Conservation (phyloP, 139 green algal genomes). For the Chlorella ohadii region DNA sequence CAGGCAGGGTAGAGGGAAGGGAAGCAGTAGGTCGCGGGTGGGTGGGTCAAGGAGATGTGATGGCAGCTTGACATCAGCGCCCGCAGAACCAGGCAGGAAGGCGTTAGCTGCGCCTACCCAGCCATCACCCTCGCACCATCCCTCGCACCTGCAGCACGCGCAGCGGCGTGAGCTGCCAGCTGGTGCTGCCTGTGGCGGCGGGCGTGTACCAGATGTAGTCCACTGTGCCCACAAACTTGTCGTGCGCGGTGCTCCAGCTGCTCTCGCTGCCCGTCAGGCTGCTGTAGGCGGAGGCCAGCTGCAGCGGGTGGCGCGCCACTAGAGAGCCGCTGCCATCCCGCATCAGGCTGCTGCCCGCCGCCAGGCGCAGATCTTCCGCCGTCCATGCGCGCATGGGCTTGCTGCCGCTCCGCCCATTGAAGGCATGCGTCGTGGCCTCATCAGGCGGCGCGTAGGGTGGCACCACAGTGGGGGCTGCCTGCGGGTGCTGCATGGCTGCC, state of each 20-base stretch:
- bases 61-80: no score
- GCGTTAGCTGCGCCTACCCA: no score
- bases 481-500: neutral
- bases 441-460: slow-evolving; percentile 2
- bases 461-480: neutral
- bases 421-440: neutral
- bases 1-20: no score
- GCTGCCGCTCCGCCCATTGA: neutral
- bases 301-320: neutral
- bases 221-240: slow-evolving; percentile 58
- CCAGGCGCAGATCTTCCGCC: slow-evolving; percentile 31
- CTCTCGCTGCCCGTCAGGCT: slow-evolving; percentile 52
- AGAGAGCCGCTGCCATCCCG: neutral
- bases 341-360: slow-evolving; percentile 2
- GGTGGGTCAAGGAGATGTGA: no score
- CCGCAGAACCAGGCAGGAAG: no score
- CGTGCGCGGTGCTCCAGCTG: slow-evolving; percentile 73
- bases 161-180: slow-evolving; percentile 54
- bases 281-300: neutral
- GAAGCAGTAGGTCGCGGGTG: no score
- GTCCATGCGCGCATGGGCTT: slow-evolving; percentile 26
- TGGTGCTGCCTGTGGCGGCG: neutral
- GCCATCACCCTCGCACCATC: no score
- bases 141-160: slow-evolving; percentile 45
- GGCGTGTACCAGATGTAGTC: slow-evolving; percentile 81